phyloP scores from a whole-genome alignment of 495 filamentous ascomycete genomes.

The Penicillium ochrochloron region DNA sequence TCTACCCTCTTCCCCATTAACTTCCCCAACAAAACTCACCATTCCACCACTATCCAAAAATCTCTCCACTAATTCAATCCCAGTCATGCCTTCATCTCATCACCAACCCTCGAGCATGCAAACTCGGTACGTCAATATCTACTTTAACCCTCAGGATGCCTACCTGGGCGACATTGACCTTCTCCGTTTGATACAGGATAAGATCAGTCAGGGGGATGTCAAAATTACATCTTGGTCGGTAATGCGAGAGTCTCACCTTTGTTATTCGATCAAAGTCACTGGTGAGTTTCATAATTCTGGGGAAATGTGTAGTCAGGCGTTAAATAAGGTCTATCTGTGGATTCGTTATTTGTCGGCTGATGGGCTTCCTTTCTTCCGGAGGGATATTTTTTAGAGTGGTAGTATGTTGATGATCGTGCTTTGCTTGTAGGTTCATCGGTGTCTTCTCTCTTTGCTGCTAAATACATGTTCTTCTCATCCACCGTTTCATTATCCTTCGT shows the following conservation, averaged over 20 bases:
- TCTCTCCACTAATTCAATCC: not conserved
- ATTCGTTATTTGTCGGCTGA: not conserved
- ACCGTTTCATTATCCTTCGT: not conserved
- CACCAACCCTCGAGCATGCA: not conserved
- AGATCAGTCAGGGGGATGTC: not conserved
- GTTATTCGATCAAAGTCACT: not conserved
- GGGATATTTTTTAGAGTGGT: not conserved
- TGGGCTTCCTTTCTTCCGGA: not conserved
- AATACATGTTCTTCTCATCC: not conserved
- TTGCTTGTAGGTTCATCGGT: not conserved
- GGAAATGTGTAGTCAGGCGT: not conserved
- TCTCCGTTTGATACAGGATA: not conserved
- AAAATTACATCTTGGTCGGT: not conserved
- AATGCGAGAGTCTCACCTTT: not conserved
- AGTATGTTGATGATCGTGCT: not conserved
- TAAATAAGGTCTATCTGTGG: constrained; percentile 2
- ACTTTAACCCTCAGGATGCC: not conserved
- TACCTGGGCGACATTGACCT: constrained; percentile 7
- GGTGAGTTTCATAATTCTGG: not conserved
- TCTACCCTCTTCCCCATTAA: not conserved
- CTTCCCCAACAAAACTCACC: not conserved
- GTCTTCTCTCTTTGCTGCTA: not conserved
- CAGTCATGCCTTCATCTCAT: not conserved
- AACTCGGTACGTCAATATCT: constrained; percentile 3
- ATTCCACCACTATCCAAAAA: not conserved